Conservation (phyloP, 176 grass and related monocot genomes). For the Triticum turgidum region DNA sequence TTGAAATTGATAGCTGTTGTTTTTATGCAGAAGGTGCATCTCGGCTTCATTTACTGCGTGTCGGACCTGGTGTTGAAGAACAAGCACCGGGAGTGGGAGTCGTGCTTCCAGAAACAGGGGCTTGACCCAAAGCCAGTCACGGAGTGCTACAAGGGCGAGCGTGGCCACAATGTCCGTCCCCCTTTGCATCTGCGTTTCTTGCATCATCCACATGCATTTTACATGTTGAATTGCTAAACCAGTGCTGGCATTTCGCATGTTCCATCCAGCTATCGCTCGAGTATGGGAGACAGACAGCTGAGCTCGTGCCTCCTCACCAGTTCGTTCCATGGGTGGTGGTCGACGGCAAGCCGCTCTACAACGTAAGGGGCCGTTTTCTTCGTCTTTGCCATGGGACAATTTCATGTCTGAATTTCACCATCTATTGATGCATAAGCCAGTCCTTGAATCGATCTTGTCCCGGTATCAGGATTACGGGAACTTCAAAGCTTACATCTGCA, state of each 20-base stretch:
- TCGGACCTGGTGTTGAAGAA: slow-evolving; percentile 54
- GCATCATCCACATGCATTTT: not conserved
- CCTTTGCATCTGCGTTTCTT: not conserved
- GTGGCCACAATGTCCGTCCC: slow-evolving; percentile 48
- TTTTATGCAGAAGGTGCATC: slow-evolving; percentile 59
- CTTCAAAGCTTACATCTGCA: slow-evolving; percentile 65
- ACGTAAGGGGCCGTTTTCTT: slow-evolving; percentile 29
- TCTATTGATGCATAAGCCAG: not conserved
- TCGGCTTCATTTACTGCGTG: slow-evolving; percentile 82
- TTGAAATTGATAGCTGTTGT: not conserved
- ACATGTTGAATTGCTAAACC: not conserved
- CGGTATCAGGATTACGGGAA: slow-evolving; percentile 62
- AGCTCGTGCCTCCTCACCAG: slow-evolving; percentile 61
- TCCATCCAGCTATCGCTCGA: slow-evolving; percentile 65
- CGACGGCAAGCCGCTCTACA: slow-evolving; percentile 62
- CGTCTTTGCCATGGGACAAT: not conserved
- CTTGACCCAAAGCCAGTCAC: slow-evolving; percentile 56
- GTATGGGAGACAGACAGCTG: slow-evolving; percentile 61
- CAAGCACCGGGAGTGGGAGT: slow-evolving; percentile 55
- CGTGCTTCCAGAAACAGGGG: slow-evolving; percentile 64
- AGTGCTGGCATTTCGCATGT: not conserved
- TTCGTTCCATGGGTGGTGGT: slow-evolving; percentile 95
- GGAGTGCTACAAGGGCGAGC: slow-evolving; percentile 53
- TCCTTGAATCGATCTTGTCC: not conserved
- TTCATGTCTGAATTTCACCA: not conserved